Base-by-base conservation (phyloP, 2,329 filamentous ascomycete genomes). In the Gaeumannomyces sp. region DNA sequence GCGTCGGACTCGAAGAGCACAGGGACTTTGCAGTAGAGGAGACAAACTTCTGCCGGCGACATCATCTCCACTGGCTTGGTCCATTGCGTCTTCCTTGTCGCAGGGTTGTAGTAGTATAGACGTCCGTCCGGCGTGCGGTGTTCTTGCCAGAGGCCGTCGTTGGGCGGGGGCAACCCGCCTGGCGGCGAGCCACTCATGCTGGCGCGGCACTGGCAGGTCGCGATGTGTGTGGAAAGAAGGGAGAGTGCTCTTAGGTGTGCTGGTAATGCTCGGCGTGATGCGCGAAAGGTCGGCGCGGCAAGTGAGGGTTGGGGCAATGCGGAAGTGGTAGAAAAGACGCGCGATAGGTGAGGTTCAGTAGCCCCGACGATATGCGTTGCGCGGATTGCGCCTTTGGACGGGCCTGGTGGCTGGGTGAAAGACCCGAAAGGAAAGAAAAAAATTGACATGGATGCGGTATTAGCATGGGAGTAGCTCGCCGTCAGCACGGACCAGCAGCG, bases 1-100 rank as follows among this genome's bases (percentile, higher is more conserved):
- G 66, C 67, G 35, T 31, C n/a, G 38, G 33, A 50, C 59, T 66
- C 45, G 50, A 67, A 61, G 33, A n/a, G 45, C 14, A 13, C 57
- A 35, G 22, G 5, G 13, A 5, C 7, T 8, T 53, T 11, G 0
- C 1, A 56, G 62, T 59, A 16, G 28, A 59, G 45, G 61, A 61
- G 29, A 56, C 77, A 68, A 78, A 93, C 92, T 86, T 97, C 93
- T 63, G 88, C 86, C 8, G 87, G 85, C 28, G 85, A 89, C 90
- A 96, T 93, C 77, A 96, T 81, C 60, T 96, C 95, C 73, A 90
- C 85, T 4, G 95, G 96, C 79, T 97, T 98, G 57, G 88, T 89
- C 95, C 95, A 99, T 84, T 93, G 90, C 38, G 95, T 98, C 68
- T 84, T 86, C 74, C 96, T 96, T 22, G 93, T 97, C 67, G 86